phyloP scores from a whole-genome alignment of 2,329 filamentous ascomycete genomes.

The Mycosphaerella arachidis region DNA sequence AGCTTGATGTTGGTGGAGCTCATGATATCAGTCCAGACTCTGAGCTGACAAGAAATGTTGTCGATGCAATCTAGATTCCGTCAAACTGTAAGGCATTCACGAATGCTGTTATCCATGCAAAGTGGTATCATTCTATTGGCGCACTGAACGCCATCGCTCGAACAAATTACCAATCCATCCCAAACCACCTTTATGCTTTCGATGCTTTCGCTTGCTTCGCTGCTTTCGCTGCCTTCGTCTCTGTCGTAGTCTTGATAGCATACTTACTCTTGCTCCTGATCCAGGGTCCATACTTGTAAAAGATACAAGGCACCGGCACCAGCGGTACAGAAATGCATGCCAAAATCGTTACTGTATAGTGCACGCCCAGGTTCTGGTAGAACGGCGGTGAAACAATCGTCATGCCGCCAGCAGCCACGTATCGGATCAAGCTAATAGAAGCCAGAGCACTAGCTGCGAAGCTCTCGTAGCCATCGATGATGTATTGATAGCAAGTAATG shows the following conservation, averaged over 20 bases:
- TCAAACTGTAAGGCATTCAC: neutral
- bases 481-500: constrained; percentile 52
- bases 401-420: constrained; percentile 40
- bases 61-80: neutral
- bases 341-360: constrained; percentile 19
- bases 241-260: constrained; percentile 29
- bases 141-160: neutral
- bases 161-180: neutral
- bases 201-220: neutral
- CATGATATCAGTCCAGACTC: neutral
- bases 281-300: constrained; percentile 24
- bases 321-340: constrained; percentile 13
- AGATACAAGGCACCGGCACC: constrained; percentile 16
- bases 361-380: constrained; percentile 18
- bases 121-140: neutral
- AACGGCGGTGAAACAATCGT: constrained; percentile 35
- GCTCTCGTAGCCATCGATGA: constrained; percentile 54
- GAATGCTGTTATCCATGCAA: neutral
- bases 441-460: constrained; percentile 50
- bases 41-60: neutral
- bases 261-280: constrained; percentile 20
- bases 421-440: constrained; percentile 38
- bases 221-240: neutral
- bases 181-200: neutral
- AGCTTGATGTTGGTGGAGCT: neutral